Evolutionary conservation across 148 eudicot genomes (phyloP).

Genomic region (Arctostaphylos glauca): DNA sequence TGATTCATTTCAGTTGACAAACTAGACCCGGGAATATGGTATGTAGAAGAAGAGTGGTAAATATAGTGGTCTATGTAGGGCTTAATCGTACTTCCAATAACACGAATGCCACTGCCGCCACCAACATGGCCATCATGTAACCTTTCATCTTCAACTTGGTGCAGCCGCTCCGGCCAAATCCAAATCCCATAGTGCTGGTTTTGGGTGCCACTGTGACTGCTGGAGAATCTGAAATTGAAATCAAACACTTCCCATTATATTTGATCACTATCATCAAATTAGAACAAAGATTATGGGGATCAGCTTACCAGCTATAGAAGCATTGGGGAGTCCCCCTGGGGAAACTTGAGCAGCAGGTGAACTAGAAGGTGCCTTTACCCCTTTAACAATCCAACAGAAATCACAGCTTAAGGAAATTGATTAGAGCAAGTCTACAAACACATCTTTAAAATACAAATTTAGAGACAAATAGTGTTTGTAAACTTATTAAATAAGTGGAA

Average conservation of each 20-base stretch:
- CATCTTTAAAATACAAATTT: too few species aligned
- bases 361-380: conserved; percentile 34
- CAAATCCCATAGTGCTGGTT: conserved; percentile 38
- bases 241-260: not conserved
- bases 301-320: conserved; percentile 42
- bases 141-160: conserved; percentile 2
- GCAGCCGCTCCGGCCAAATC: conserved; percentile 29
- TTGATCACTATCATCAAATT: not conserved
- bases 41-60: not conserved
- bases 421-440: not conserved
- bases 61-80: not conserved
- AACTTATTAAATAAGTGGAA: too few species aligned
- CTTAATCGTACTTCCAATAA: not conserved
- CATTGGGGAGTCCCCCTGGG: conserved; percentile 28
- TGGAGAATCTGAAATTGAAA: conserved; percentile 46
- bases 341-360: conserved; percentile 50
- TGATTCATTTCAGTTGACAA: not conserved
- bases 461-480: too few species aligned
- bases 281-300: not conserved
- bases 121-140: not conserved
- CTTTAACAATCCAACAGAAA: conserved; percentile 18
- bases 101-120: not conserved
- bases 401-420: not conserved
- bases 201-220: conserved; percentile 42
- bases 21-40: not conserved